Percentiles rank a stretch among this genome's conserved stretches.
Conservation (phyloP, 352 stramenopile genomes). For the Phytophthora capsici region DNA sequence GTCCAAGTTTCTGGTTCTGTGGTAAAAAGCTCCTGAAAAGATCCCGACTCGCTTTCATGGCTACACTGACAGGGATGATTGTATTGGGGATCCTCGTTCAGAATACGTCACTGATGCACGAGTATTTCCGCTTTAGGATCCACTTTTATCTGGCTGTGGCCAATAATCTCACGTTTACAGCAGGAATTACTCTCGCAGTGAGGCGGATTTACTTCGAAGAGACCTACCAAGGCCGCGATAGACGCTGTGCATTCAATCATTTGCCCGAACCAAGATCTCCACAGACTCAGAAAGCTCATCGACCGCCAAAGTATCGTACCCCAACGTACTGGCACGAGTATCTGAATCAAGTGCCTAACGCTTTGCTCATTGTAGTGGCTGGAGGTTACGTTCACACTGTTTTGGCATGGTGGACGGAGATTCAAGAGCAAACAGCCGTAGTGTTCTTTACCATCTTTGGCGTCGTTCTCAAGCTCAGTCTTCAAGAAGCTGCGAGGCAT, state of each 20-base stretch:
- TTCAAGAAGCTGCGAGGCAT: constrained; percentile 37
- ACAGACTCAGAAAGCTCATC: background rate
- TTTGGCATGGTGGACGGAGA: constrained; percentile 10
- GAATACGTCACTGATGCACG: constrained; percentile 15
- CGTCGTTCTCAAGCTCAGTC: constrained; percentile 38
- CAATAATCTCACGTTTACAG: constrained; percentile 27
- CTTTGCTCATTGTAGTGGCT: constrained; percentile 10
- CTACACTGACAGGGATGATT: constrained; percentile 5
- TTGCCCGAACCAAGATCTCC: background rate
- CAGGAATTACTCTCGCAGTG: constrained; percentile 15
- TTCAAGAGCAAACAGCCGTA: constrained; percentile 13
- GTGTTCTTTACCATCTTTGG: constrained; percentile 29
- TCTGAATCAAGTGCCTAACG: constrained; percentile 13
- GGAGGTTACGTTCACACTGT: constrained; percentile 36
- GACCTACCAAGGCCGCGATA: constrained; percentile 25
- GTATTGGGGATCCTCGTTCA: constrained; percentile 16
- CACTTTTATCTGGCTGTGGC: constrained; percentile 41
- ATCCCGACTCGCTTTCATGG: constrained; percentile 2
- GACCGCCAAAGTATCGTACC: constrained; percentile 4
- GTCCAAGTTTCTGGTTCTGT: constrained; percentile 24
- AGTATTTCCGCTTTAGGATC: constrained; percentile 21
- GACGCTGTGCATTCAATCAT: constrained; percentile 7
- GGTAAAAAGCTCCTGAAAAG: constrained; percentile 24
- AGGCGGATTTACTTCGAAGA: constrained; percentile 28
- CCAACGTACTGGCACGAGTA: constrained; percentile 9